Base-by-base conservation (phyloP, 2,329 filamentous ascomycete species). In the Fusarium odoratissimum region DNA sequence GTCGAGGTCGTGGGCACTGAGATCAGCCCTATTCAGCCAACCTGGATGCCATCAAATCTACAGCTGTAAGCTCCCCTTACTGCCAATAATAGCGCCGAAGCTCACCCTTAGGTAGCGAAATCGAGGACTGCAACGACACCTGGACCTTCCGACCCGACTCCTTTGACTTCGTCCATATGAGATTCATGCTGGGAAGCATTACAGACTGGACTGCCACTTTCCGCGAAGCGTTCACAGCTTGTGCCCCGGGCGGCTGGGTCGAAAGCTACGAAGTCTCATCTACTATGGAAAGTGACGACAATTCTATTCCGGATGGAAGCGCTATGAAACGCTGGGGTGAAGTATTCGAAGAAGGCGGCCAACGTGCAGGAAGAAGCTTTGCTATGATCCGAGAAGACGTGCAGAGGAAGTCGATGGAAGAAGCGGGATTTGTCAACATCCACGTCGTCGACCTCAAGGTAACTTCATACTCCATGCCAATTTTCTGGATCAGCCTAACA, bases 1-100 rank as follows among this genome's bases (percentile, higher is more conserved):
- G 49, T 52, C 14, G 68, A 71, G 17, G 67, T 71, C 8, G 31
- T 58, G 28, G 68, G 67, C 3, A 71, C 68, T 16, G 68, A 71
- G 5, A 67, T 71, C 7, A 71, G 66, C 5, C 68, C 68, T 6
- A 67, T 67, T 3, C 61, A 71, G 14, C 68, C 68, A 1, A 57
- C 35, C 12, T 71, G 68, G 68, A 35, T 71, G 4, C 67, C 68
- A 1, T 40, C 68, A 5, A 71, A 71, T 10, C 6, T 67, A 3
- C 40, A n/a, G 11, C 60, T 67, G 52, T 59, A 48, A 31, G 60
- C 37, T 3, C 6, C 12, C 8, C 5, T 21, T 23, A n/a, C 0
- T 8, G 17, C 1, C 3, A 2, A 6, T 8, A 5, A 17, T 3
- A 3, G 8, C 3, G 9, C 17, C 2, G 8, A 11, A 2, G 6